Percentiles rank a stretch among this genome's conserved stretches.
These are phyloP conservation scores for Euphorbia neoarborescens DNA, from an alignment of 441 rosid species.

Conservation along the genomic window DNA sequence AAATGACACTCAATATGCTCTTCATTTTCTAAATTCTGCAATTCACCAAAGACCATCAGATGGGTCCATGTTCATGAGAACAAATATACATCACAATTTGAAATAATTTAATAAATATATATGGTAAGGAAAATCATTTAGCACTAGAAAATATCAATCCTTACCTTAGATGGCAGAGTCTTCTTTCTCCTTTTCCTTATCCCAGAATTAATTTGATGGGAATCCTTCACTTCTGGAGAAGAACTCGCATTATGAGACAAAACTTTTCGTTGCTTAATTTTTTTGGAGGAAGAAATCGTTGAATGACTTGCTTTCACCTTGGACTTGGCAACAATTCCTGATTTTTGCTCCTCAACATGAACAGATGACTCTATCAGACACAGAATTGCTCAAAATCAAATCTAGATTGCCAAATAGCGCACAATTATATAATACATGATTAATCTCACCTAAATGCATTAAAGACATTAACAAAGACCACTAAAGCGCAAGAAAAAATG, in stretches of 20 bases:
- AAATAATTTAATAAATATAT: not conserved
- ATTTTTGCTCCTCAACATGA: conserved; percentile 52
- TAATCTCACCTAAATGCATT: not conserved
- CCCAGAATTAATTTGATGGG: conserved; percentile 34
- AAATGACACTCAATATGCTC: conserved; percentile 32
- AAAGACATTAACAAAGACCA: not conserved
- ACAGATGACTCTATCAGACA: conserved; percentile 52
- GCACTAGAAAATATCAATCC: conserved; percentile 20
- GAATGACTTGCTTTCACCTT: conserved; percentile 41
- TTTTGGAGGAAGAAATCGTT: conserved; percentile 29
- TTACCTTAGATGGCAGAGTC: conserved; percentile 51
- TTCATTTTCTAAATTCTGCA: conserved; percentile 56
- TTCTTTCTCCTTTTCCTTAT: conserved; percentile 51
- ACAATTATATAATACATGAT: conserved; percentile 10
- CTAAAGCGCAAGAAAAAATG: not conserved
- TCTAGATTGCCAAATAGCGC: not conserved
- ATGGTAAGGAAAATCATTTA: conserved; percentile 4
- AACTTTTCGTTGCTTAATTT: conserved; percentile 37
- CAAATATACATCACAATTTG: not conserved
- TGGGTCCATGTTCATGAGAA: conserved; percentile 28
- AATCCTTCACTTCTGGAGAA: conserved; percentile 41
- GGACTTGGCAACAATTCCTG: conserved; percentile 36
- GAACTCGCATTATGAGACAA: conserved; percentile 24
- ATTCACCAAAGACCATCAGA: conserved; percentile 24
- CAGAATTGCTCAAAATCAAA: conserved; percentile 17